These are phyloP conservation scores for Aspergillus piperis DNA, from an alignment of 2,329 filamentous ascomycete genomes.

Conservation along the genomic window DNA sequence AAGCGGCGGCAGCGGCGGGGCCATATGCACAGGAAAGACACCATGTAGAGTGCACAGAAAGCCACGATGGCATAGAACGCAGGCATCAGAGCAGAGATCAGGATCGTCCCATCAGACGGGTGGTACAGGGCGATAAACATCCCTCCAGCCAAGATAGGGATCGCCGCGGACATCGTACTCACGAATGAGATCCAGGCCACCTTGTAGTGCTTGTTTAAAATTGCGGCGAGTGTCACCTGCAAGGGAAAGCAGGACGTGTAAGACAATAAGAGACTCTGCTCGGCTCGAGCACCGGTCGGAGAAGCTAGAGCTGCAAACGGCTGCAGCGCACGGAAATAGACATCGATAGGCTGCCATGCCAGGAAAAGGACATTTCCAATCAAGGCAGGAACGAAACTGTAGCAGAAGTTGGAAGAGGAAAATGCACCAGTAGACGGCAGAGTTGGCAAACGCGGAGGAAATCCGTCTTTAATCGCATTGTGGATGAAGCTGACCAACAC, in stretches of 20 bases:
- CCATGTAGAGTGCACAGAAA: slow-evolving; percentile 69
- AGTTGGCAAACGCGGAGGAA: slow-evolving; percentile 67
- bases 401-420: slow-evolving; percentile 85
- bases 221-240: slow-evolving; percentile 54
- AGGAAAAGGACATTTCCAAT: slow-evolving; percentile 63
- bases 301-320: slow-evolving; percentile 59
- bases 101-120: slow-evolving; percentile 44
- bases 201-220: slow-evolving; percentile 58
- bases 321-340: slow-evolving; percentile 60
- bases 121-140: slow-evolving; percentile 65
- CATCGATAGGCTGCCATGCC: slow-evolving; percentile 60
- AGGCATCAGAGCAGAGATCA: slow-evolving; percentile 71
- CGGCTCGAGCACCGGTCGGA: slow-evolving; percentile 55
- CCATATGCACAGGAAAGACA: slow-evolving; percentile 63
- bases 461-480: slow-evolving; percentile 66
- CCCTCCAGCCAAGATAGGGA: slow-evolving; percentile 62
- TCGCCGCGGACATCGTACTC: slow-evolving; percentile 52
- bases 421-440: slow-evolving; percentile 66
- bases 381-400: slow-evolving; percentile 64
- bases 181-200: slow-evolving; percentile 59
- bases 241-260: slow-evolving; percentile 59
- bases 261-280: slow-evolving; percentile 57
- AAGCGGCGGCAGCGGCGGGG: slow-evolving; percentile 64
- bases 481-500: slow-evolving; percentile 78
- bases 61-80: slow-evolving; percentile 73